phyloP scores from a whole-genome alignment of 2,329 filamentous ascomycete species.

The Ceratocystis cubensis region DNA sequence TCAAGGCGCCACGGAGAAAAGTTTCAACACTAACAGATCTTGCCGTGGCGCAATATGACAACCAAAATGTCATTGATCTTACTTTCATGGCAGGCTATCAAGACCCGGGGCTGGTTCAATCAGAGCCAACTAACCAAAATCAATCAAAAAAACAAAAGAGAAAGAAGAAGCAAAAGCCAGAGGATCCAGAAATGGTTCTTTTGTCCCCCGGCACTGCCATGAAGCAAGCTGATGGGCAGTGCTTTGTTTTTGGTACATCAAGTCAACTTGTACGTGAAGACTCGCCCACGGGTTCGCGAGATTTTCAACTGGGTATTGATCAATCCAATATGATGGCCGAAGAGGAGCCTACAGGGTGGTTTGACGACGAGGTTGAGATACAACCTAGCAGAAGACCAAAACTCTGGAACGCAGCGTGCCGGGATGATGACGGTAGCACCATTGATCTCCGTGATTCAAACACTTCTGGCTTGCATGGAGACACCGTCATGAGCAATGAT shows the following conservation, averaged over 20 bases:
- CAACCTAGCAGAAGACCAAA: slow-evolving; percentile 26
- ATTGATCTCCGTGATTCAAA: slow-evolving; percentile 36
- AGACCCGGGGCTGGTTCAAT: slow-evolving; percentile 16
- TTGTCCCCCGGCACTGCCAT: slow-evolving; percentile 58
- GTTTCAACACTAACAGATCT: slow-evolving; percentile 18
- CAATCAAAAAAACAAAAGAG: slow-evolving; percentile 23
- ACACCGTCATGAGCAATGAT: neutral
- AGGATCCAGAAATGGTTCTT: slow-evolving; percentile 32
- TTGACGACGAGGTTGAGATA: slow-evolving; percentile 2
- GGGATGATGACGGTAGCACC: slow-evolving; percentile 45
- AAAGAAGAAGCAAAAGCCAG: slow-evolving; percentile 30
- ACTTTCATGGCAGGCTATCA: slow-evolving; percentile 19
- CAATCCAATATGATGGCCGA: slow-evolving; percentile 37
- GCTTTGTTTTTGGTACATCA: slow-evolving; percentile 75
- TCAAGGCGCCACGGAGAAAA: slow-evolving; percentile 19
- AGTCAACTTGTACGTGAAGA: slow-evolving; percentile 68
- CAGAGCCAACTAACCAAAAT: slow-evolving; percentile 20
- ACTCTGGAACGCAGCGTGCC: slow-evolving; percentile 59
- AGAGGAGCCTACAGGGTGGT: slow-evolving; percentile 10
- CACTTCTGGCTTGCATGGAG: neutral
- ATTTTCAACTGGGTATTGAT: slow-evolving; percentile 49
- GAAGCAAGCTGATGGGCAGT: slow-evolving; percentile 52
- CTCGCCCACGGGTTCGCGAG: slow-evolving; percentile 51
- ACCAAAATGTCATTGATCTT: slow-evolving; percentile 16
- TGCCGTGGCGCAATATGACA: slow-evolving; percentile 20